Conservation (phyloP, 306 rosid species). For the Psophocarpus tetragonolobus region DNA sequence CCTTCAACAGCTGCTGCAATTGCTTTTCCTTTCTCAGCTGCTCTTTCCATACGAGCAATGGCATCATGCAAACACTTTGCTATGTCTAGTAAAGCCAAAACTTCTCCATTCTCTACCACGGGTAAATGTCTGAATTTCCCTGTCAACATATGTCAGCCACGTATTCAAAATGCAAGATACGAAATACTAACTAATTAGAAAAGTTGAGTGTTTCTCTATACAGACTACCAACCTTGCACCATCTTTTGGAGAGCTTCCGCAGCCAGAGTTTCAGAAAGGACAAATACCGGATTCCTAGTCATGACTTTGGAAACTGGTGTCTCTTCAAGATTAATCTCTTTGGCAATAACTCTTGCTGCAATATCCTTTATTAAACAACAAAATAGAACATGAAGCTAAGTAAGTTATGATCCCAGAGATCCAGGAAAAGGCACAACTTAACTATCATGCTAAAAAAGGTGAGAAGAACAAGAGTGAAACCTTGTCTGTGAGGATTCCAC, state of each 20-base stretch:
- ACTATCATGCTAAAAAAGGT: constrained; percentile 2
- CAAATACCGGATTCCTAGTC: constrained; percentile 91
- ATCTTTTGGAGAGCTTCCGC: constrained; percentile 99
- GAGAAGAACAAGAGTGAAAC: constrained; percentile 42
- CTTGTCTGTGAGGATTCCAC: constrained; percentile 99
- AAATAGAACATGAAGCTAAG: constrained; percentile 7
- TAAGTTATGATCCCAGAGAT: constrained; percentile 22
- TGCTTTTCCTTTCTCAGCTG: constrained; percentile 99
- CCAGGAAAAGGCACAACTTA: neutral
- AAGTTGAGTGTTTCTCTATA: constrained; percentile 27
- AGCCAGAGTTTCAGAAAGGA: constrained; percentile 94
- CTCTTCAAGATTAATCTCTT: constrained; percentile 74
- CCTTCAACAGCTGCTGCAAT: constrained; percentile 99
- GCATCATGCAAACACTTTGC: constrained; percentile 98
- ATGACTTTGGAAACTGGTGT: constrained; percentile 93
- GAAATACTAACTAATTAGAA: constrained; percentile 28
- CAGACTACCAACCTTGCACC: constrained; percentile 82
- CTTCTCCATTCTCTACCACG: constrained; percentile 98
- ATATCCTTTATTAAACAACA: constrained; percentile 78
- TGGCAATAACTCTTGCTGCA: constrained; percentile 80
- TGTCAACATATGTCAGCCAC: constrained; percentile 45
- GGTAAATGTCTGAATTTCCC: constrained; percentile 98
- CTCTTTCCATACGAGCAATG: constrained; percentile 98
- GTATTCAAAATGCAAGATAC: constrained; percentile 30
- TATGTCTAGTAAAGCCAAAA: constrained; percentile 93